phyloP scores from a whole-genome alignment of 139 green algal genomes.

The Limnomonas spitsbergensis region DNA sequence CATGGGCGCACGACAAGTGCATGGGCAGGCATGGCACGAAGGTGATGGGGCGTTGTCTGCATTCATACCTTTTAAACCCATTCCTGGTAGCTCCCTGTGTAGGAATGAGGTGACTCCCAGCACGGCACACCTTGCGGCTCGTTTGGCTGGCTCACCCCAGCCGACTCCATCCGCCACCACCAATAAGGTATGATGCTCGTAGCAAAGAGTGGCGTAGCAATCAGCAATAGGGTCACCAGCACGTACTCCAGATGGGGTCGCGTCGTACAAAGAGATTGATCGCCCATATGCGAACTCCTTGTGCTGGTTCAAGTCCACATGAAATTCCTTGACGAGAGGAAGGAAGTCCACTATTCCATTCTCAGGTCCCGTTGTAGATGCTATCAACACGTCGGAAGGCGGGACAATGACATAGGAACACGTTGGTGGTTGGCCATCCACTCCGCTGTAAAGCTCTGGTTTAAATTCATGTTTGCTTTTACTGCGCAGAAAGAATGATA shows the following conservation, averaged over 20 bases:
- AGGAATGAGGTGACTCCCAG: conserved; percentile 29
- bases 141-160: conserved; percentile 36
- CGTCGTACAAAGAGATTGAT: conserved; percentile 47
- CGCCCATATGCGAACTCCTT: conserved; percentile 29
- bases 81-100: conserved; percentile 26
- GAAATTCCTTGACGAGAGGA: neutral
- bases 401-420: neutral
- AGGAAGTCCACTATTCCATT: neutral
- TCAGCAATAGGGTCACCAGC: conserved; percentile 50
- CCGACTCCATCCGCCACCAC: conserved; percentile 44
- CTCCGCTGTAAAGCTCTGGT: neutral
- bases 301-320: conserved; percentile 1
- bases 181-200: conserved; percentile 25
- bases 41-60: too few species aligned
- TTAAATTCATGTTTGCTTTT: too few species aligned
- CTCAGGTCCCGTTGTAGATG: neutral
- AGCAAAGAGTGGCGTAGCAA: conserved; percentile 37
- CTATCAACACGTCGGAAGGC: too few species aligned
- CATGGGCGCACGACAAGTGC: too few species aligned
- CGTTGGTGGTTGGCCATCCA: neutral
- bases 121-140: conserved; percentile 40
- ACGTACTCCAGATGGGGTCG: conserved; percentile 10
- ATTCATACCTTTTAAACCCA: neutral
- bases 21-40: neutral
- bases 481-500: too few species aligned